phyloP scores from a whole-genome alignment of 2,329 filamentous ascomycete genomes.

The Ilyonectria mors-panacis region DNA sequence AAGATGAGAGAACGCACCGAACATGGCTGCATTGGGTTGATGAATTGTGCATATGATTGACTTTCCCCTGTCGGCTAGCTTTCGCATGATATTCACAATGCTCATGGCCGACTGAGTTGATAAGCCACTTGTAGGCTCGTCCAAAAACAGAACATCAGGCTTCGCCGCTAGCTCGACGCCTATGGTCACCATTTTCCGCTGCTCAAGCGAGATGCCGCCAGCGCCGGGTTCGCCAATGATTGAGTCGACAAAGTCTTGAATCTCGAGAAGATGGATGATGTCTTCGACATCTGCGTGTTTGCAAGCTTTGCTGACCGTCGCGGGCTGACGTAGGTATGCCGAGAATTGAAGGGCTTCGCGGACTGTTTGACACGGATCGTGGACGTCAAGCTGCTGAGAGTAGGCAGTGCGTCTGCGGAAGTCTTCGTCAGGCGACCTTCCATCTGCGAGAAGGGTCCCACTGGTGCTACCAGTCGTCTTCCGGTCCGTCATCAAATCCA shows the following conservation, averaged over 20 bases:
- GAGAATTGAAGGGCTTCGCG: slow-evolving; percentile 91
- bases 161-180: slow-evolving; percentile 97
- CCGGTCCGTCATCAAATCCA: neutral
- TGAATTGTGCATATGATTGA: slow-evolving; percentile 97
- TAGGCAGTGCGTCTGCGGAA: slow-evolving; percentile 83
- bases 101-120: slow-evolving; percentile 95
- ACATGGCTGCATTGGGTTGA: slow-evolving; percentile 95
- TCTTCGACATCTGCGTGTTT: slow-evolving; percentile 93
- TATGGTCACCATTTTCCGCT: slow-evolving; percentile 86
- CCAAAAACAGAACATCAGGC: slow-evolving; percentile 90
- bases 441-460: no score
- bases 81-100: slow-evolving; percentile 89
- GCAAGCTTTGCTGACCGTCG: slow-evolving; percentile 77
- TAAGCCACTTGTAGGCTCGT: slow-evolving; percentile 94
- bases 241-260: slow-evolving; percentile 91
- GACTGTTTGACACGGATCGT: slow-evolving; percentile 86
- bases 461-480: slow-evolving; percentile 59
- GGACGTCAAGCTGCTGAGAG: slow-evolving; percentile 93
- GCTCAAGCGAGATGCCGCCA: slow-evolving; percentile 83
- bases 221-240: slow-evolving; percentile 87
- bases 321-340: slow-evolving; percentile 87
- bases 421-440: slow-evolving; percentile 85
- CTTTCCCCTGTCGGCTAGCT: slow-evolving; percentile 89
- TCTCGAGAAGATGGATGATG: slow-evolving; percentile 91
- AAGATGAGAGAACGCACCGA: slow-evolving; percentile 89